Evolutionary conservation across 1,284 basidiomycete species (phyloP).

Genomic region (Meripilus lineatus): DNA sequence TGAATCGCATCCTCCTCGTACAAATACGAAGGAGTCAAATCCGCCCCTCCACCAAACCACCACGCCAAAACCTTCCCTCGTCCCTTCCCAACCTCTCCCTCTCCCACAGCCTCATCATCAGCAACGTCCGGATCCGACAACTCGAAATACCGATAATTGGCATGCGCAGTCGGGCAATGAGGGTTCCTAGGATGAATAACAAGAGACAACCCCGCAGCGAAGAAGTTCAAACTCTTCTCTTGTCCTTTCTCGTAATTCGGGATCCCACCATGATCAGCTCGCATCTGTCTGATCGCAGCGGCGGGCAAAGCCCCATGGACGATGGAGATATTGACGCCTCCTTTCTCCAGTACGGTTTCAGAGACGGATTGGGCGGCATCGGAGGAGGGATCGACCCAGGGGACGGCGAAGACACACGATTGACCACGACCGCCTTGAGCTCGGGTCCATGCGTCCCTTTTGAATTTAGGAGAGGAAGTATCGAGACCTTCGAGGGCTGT

Average conservation of each 20-base stretch:
- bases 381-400: slow-evolving; percentile 30
- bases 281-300: slow-evolving; percentile 90
- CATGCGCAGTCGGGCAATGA: slow-evolving; percentile 87
- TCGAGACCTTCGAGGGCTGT: slow-evolving; percentile 78
- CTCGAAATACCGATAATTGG: slow-evolving; percentile 99
- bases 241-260: slow-evolving; percentile 56
- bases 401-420: slow-evolving; percentile 82
- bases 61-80: slow-evolving; percentile 73
- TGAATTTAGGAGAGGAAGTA: slow-evolving; percentile 65
- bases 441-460: slow-evolving; percentile 85
- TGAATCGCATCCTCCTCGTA: slow-evolving; percentile 84
- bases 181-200: slow-evolving; percentile 96
- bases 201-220: slow-evolving; percentile 87
- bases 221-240: slow-evolving; percentile 78
- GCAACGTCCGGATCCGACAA: slow-evolving; percentile 65
- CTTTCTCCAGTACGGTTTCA: slow-evolving; percentile 83
- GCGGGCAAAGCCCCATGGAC: slow-evolving; percentile 89
- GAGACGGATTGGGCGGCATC: slow-evolving; percentile 20
- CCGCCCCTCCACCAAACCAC: slow-evolving; percentile 99
- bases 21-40: slow-evolving; percentile 93
- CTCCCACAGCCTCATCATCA: slow-evolving; percentile 26
- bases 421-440: slow-evolving; percentile 82
- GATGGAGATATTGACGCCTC: slow-evolving; percentile 93
- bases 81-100: slow-evolving; percentile 24
- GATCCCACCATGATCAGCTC: slow-evolving; percentile 81